Conservation (phyloP, 2,329 filamentous ascomycete genomes). For the Cordyceps javanica region DNA sequence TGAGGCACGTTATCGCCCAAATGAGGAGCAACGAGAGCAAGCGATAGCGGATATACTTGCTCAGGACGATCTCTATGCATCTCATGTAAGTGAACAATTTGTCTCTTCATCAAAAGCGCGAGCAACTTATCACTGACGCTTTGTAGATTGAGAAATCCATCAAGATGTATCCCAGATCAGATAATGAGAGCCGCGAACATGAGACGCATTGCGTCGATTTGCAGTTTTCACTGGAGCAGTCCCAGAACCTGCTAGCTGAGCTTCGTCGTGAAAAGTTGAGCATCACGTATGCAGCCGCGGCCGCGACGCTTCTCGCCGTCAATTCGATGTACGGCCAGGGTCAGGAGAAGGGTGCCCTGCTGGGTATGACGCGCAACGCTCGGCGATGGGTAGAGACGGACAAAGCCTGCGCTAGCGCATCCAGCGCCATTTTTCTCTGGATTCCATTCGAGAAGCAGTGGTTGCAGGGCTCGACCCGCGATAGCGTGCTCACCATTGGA, state of each 20-base stretch:
- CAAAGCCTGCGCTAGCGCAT: neutral
- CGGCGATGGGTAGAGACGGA: constrained; percentile 2
- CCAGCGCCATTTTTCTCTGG: constrained; percentile 3
- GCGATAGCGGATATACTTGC: neutral
- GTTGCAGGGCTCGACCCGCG: neutral
- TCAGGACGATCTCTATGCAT: neutral
- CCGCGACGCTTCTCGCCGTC: neutral
- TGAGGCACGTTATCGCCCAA: neutral
- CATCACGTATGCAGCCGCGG: constrained; percentile 1
- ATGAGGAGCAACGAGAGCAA: neutral
- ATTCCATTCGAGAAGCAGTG: neutral
- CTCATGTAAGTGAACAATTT: neutral
- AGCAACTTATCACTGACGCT: neutral
- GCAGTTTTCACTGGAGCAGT: neutral
- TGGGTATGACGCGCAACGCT: constrained; percentile 5
- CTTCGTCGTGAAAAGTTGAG: neutral
- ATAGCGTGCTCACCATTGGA: neutral
- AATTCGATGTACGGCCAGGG: neutral
- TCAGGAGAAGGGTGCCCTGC: neutral
- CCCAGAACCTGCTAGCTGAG: neutral
- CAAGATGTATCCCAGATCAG: neutral
- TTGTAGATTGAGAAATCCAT: neutral
- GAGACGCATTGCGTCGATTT: neutral
- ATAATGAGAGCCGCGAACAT: neutral
- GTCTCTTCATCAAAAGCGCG: neutral